These are phyloP conservation scores for Gynostemma pentaphyllum DNA, from an alignment of 306 rosid species.

Conservation along the genomic window DNA sequence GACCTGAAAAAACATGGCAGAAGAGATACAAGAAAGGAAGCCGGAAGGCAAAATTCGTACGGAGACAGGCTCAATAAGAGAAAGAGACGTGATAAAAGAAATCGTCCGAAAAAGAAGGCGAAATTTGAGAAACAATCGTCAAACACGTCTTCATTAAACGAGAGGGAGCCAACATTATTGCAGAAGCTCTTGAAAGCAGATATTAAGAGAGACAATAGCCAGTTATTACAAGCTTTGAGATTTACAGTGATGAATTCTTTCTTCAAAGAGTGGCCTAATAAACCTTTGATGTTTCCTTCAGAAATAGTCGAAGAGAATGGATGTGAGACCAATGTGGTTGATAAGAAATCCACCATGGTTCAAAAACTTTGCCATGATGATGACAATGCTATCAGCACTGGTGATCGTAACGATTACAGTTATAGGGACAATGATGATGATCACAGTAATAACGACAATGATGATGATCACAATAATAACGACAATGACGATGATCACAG, in stretches of 20 bases:
- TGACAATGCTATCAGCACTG: background rate
- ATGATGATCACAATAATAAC: too few relatives aligned
- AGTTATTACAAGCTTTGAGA: constrained; percentile 61
- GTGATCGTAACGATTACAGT: background rate
- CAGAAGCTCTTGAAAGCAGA: constrained; percentile 75
- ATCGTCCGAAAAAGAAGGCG: constrained; percentile 37
- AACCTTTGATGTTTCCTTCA: constrained; percentile 48
- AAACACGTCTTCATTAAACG: constrained; percentile 11
- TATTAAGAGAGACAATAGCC: constrained; percentile 54
- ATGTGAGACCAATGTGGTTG: constrained; percentile 13
- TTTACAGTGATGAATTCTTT: constrained; percentile 73
- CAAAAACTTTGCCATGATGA: too few relatives aligned
- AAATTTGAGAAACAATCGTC: constrained; percentile 24
- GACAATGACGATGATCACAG: background rate
- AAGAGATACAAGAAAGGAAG: background rate
- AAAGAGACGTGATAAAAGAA: constrained; percentile 29
- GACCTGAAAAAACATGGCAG: constrained; percentile 26
- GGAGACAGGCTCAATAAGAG: constrained; percentile 35
- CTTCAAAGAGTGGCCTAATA: constrained; percentile 48
- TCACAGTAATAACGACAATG: background rate
- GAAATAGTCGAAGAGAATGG: constrained; percentile 33
- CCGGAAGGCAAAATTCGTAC: constrained; percentile 17
- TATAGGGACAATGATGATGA: constrained; percentile 1
- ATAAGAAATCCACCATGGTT: constrained; percentile 10
- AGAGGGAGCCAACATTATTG: constrained; percentile 47